Evolutionary conservation across 495 filamentous ascomycete genomes (phyloP).

Genomic region (Copromyces sp.): DNA sequence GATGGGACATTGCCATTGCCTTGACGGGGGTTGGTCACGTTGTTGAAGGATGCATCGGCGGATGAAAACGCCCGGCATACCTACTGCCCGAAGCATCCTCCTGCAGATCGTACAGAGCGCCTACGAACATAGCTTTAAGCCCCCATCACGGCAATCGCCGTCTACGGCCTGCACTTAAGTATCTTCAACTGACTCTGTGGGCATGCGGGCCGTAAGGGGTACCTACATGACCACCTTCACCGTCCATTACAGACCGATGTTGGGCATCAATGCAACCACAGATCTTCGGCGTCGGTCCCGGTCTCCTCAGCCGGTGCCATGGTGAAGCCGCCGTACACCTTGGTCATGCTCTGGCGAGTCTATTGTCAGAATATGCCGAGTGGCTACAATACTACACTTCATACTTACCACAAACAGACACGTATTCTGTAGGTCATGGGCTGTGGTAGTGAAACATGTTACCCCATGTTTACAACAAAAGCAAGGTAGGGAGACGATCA

Average conservation of each 20-base stretch:
- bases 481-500: background rate
- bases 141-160: conserved; percentile 4
- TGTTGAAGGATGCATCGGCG: conserved; percentile 1
- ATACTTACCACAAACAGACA: background rate
- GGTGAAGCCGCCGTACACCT: background rate
- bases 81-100: conserved; percentile 1
- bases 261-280: conserved; percentile 9
- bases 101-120: background rate
- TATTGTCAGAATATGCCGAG: background rate
- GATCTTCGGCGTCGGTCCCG: conserved; percentile 6
- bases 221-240: conserved; percentile 1
- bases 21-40: background rate
- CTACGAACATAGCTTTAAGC: background rate
- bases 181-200: background rate
- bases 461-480: background rate
- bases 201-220: conserved; percentile 1
- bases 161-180: background rate
- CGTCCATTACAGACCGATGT: background rate
- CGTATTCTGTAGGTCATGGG: background rate
- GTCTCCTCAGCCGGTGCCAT: background rate
- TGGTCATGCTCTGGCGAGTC: background rate
- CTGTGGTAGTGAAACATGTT: background rate
- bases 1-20: background rate
- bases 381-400: background rate
- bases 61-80: conserved; percentile 11